These are phyloP conservation scores for Phytophthora europaea DNA, from an alignment of 352 stramenopile species.

Conservation along the genomic window DNA sequence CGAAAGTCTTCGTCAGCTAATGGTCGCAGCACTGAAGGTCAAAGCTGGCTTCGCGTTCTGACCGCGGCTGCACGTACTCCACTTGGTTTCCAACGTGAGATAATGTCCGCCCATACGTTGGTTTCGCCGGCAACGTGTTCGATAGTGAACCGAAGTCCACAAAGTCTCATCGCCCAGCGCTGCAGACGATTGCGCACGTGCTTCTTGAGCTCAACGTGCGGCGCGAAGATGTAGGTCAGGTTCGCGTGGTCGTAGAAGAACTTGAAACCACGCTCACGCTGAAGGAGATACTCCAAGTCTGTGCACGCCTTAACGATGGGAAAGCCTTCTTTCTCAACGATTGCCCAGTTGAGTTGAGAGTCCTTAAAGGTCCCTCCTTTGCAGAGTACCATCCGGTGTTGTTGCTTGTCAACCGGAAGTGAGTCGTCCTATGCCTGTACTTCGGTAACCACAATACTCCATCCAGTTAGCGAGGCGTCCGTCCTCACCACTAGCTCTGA, in stretches of 20 bases:
- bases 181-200: slow-evolving; percentile 1
- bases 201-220: slow-evolving; percentile 15
- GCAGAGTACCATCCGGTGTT: slow-evolving; percentile 20
- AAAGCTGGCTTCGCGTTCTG: not conserved
- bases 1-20: not conserved
- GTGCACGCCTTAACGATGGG: slow-evolving; percentile 13
- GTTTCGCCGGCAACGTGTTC: not conserved
- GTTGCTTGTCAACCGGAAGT: slow-evolving; percentile 7
- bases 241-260: slow-evolving; percentile 36
- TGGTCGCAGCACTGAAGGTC: not conserved
- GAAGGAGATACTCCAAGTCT: slow-evolving; percentile 24
- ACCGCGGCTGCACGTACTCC: not conserved
- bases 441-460: slow-evolving; percentile 6
- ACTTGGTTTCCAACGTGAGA: not conserved
- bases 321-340: slow-evolving; percentile 33
- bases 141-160: not conserved
- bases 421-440: not conserved
- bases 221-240: slow-evolving; percentile 28
- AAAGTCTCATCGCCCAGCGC: not conserved
- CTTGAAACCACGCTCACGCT: slow-evolving; percentile 13
- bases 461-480: slow-evolving; percentile 1
- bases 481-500: slow-evolving; percentile 1
- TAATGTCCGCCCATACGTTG: not conserved
- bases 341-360: slow-evolving; percentile 12
- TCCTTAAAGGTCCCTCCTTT: slow-evolving; percentile 19